Evolutionary conservation across 768 basidiomycete species (phyloP), one percentile per base, ranked within the genome.

Genomic region (Favolaschia claudopus): DNA sequence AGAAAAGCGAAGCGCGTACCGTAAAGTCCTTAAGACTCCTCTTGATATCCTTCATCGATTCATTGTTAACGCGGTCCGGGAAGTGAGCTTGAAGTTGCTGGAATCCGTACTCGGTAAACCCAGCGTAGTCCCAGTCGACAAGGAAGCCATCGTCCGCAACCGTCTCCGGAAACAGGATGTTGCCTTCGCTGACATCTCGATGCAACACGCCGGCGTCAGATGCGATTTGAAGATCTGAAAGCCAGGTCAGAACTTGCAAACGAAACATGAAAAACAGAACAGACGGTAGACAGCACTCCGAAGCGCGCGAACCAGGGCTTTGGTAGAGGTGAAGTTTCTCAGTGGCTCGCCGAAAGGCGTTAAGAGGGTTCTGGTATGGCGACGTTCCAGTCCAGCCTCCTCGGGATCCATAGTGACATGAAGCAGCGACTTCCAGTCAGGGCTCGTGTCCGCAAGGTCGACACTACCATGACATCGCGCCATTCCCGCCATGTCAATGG

Each of bases 181-280:
- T 61, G 19, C 60, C 60, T 19, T 55, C 60, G 48, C 60, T 61
- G 38, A 61, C 25, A 24, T 62, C 61, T 17, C 61, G 49, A 28
- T 53, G 58, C 7, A 45, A 15, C 19, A 58, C 62, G 27, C 62
- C 61, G 15, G 55, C 61, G 2, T 34, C 36, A 33, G 33, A 31
- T 3, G 55, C 61, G 17, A 44, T 44, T 20, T 29, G 2, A 25
- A 44, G 56, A 25, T 50, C 56, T 58, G 24, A 1, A 27, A 7
- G 14, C 2, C n/a, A 52, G 19, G 9, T 1, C 3, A 15, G 7
- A 14, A 37, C 2, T 8, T 8, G 27, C 8, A 17, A 33, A 28
- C 3, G 28, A 20, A 28, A 39, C n/a, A n/a, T n/a, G 25, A 45
- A 1, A 42, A 1, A 32, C 4, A 36, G 27, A 32, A 51, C 60